Percentiles rank a stretch among this genome's conserved stretches.
phyloP scores from a whole-genome alignment of 495 filamentous ascomycete genomes.

The Trichocladium antarcticum region DNA sequence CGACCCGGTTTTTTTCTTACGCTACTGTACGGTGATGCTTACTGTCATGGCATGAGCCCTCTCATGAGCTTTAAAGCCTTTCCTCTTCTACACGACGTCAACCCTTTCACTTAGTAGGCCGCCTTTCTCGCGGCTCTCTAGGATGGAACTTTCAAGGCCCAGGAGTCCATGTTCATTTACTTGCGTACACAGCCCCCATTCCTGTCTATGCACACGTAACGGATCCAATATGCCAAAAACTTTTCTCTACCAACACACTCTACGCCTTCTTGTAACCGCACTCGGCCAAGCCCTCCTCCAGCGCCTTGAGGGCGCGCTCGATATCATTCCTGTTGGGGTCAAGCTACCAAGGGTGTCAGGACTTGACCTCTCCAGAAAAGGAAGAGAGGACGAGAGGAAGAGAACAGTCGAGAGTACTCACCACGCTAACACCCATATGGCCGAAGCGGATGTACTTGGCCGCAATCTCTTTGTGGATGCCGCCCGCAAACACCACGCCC shows the following conservation, averaged over 20 bases:
- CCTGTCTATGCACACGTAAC: not conserved
- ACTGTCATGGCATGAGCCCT: too few relatives aligned
- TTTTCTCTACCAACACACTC: not conserved
- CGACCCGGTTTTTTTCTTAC: too few relatives aligned
- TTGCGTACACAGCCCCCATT: not conserved
- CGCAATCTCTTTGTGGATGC: slow-evolving; percentile 72
- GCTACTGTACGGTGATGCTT: too few relatives aligned
- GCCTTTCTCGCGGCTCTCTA: too few relatives aligned
- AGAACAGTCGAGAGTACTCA: slow-evolving; percentile 23
- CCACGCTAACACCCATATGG: slow-evolving; percentile 93
- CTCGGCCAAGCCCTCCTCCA: slow-evolving; percentile 64
- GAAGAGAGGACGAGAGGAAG: not conserved
- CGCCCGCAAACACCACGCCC: slow-evolving; percentile 88
- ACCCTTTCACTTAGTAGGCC: too few relatives aligned
- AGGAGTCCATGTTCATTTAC: not conserved
- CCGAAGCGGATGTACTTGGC: slow-evolving; percentile 54
- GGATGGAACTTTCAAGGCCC: too few relatives aligned
- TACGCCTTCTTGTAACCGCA: slow-evolving; percentile 51
- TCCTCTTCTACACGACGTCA: too few relatives aligned
- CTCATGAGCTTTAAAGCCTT: too few relatives aligned
- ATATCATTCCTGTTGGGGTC: slow-evolving; percentile 58
- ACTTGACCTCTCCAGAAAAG: not conserved
- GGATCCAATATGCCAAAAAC: not conserved
- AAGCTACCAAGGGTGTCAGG: slow-evolving; percentile 29
- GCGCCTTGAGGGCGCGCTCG: slow-evolving; percentile 64